Percentiles rank a stretch among this genome's conserved stretches.
phyloP scores from a whole-genome alignment of 805 yeast genomes.

The Metschnikowia anglica region DNA sequence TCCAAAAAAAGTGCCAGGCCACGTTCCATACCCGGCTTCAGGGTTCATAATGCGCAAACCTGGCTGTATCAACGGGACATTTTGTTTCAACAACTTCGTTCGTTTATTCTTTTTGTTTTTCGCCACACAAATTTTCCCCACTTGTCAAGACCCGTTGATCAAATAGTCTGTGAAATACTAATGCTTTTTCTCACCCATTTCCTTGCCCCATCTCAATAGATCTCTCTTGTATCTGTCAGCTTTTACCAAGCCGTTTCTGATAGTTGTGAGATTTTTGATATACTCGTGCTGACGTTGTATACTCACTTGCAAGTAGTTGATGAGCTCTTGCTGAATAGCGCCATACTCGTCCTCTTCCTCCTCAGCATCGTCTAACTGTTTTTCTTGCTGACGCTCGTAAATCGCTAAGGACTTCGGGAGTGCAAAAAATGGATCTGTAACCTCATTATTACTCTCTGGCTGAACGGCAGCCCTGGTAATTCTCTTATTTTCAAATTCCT shows the following conservation, averaged over 20 bases:
- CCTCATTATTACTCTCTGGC: constrained; percentile 59
- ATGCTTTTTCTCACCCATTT: constrained; percentile 55
- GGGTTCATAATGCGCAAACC: too few relatives aligned
- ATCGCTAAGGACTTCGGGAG: constrained; percentile 48
- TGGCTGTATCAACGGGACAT: too few relatives aligned
- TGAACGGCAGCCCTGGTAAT: constrained; percentile 14
- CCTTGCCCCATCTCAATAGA: constrained; percentile 80
- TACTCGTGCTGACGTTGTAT: constrained; percentile 69
- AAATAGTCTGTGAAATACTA: neutral
- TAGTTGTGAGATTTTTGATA: constrained; percentile 68
- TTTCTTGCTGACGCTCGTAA: constrained; percentile 30
- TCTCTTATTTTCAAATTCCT: constrained; percentile 14
- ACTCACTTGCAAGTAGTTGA: constrained; percentile 44
- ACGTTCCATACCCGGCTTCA: too few relatives aligned
- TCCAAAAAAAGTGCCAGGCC: too few relatives aligned
- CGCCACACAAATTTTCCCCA: too few relatives aligned
- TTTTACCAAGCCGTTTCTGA: constrained; percentile 73
- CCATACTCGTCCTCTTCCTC: constrained; percentile 32
- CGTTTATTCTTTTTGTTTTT: too few relatives aligned
- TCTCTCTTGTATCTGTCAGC: constrained; percentile 74
- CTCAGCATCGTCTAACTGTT: constrained; percentile 23
- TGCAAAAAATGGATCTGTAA: constrained; percentile 49
- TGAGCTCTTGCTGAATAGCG: constrained; percentile 60
- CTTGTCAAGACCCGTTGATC: constrained; percentile 2
- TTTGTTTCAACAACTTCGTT: too few relatives aligned